A percentile compares a stretch with the other conserved stretches of the same genome.
Conservation (phyloP, 2,329 filamentous ascomycete species). For the Epicoccum nigrum region DNA sequence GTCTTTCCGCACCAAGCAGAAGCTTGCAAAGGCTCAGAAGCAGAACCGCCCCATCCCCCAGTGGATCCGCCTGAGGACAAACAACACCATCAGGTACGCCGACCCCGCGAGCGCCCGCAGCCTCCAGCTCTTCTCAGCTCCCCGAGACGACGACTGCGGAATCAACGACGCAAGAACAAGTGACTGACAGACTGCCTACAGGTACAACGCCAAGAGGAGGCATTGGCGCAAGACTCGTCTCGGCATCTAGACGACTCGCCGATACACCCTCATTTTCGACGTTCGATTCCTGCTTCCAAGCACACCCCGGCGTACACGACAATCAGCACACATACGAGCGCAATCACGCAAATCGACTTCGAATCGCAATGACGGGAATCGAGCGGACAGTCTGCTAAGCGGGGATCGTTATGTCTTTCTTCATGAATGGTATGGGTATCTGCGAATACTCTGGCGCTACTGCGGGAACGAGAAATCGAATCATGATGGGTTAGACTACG, state of each 20-base stretch:
- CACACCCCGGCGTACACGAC: conserved; percentile 15
- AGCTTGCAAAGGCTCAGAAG: conserved; percentile 99
- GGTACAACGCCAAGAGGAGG: conserved; percentile 99
- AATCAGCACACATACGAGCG: conserved; percentile 34
- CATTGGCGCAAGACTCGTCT: conserved; percentile 99
- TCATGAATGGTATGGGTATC: conserved; percentile 21
- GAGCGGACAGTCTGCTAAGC: conserved; percentile 30
- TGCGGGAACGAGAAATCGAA: conserved; percentile 43
- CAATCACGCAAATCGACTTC: conserved; percentile 39
- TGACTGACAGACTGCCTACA: conserved; percentile 51
- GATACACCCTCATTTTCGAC: conserved; percentile 44
- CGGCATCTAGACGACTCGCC: conserved; percentile 82
- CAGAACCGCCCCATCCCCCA: conserved; percentile 99
- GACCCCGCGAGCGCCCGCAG: conserved; percentile 8
- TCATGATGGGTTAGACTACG: conserved; percentile 47
- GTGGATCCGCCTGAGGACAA: conserved; percentile 98
- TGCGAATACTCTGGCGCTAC: conserved; percentile 44
- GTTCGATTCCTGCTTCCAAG: conserved; percentile 34
- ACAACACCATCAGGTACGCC: conserved; percentile 96
- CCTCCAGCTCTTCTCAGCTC: conserved; percentile 1
- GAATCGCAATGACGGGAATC: conserved; percentile 30
- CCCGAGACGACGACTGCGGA: neutral
- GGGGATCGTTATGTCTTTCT: conserved; percentile 24
- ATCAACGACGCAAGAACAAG: conserved; percentile 2
- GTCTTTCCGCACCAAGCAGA: conserved; percentile 99